Evolutionary conservation across 176 grass and related monocot species (phyloP).

Genomic region (Cenchrus fungigraminus): DNA sequence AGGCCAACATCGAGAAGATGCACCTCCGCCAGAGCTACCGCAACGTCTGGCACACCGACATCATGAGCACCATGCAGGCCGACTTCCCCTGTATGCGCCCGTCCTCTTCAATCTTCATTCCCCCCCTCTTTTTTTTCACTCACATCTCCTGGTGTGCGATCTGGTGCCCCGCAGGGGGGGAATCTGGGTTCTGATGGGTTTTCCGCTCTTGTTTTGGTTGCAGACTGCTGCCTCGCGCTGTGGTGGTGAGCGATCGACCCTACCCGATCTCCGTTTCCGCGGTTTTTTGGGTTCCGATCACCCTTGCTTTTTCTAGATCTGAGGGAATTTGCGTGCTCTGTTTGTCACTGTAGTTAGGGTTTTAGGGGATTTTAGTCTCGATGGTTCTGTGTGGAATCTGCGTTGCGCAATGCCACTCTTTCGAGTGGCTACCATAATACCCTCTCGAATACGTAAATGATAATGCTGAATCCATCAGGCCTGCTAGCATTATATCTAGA

Average conservation of each 20-base stretch:
- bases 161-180: not conserved
- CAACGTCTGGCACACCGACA: conserved; percentile 94
- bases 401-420: not conserved
- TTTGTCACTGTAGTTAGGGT: not conserved
- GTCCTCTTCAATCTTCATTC: not conserved
- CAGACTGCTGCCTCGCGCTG: conserved; percentile 88
- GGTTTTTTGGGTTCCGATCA: not conserved
- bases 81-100: conserved; percentile 84
- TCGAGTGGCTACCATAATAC: not conserved
- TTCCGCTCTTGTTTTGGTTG: conserved; percentile 21
- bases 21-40: conserved; percentile 90
- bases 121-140: too few relatives aligned
- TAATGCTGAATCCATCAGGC: not conserved
- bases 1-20: conserved; percentile 84
- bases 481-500: not conserved
- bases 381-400: not conserved
- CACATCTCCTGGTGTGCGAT: not conserved
- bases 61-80: conserved; percentile 68
- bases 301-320: conserved; percentile 13
- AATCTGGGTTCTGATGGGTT: not conserved
- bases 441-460: not conserved
- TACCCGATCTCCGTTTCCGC: not conserved
- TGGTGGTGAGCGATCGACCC: conserved; percentile 75
- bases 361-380: not conserved
- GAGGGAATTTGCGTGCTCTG: not conserved